Evolutionary conservation across 345 rosid species (phyloP), one percentile per base, ranked within the genome.

Genomic region (Camelina hispida): DNA sequence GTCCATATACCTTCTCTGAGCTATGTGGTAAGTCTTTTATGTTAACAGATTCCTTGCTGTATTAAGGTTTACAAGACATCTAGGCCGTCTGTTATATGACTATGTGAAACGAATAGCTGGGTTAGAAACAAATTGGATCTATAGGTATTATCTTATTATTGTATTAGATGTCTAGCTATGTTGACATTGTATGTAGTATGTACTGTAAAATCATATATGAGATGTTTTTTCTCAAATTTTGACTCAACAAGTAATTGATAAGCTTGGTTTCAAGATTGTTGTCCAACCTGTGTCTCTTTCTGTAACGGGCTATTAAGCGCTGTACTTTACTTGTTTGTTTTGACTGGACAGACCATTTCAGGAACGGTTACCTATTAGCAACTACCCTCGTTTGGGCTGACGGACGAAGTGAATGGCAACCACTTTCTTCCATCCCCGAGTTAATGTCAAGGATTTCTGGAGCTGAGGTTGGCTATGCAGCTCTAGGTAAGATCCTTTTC

Each of bases 381-480:
- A 85, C 68, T 73, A 89, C 96, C 7, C 85, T 89, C 14, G 94
- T 87, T 15, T 91, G 98, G 98, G 84, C 94, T 43, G 88, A 93
- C 60, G 98, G 97, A 78, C 81, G 93, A 81, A 87, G 83, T 40
- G 87, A 85, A 32, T 93, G 99, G 97, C 88, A 90, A 75, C 94
- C 95, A 14, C 65, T 96, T 37, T 87, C 96, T 38, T 69, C 91
- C 10, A 79, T 96, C 71, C 87, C 93, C 1, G 94, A 77, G 81
- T 77, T 95, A 60, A 70, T 79, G 65, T 73, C 86, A 18, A 84
- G 79, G 76, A 80, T 81, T 66, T 77, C 88, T 76, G 81, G 68
- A 57, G 78, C 59, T 40, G 84, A 59, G 43, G 73, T 62, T 57
- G 66, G 12, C 51, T 34, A 51, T 73, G 79, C 83, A 51, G 63